Evolutionary conservation across 2,329 filamentous ascomycete genomes (phyloP), one percentile per base, ranked within the genome.

Genomic region (Sporothrix brasiliensis): DNA sequence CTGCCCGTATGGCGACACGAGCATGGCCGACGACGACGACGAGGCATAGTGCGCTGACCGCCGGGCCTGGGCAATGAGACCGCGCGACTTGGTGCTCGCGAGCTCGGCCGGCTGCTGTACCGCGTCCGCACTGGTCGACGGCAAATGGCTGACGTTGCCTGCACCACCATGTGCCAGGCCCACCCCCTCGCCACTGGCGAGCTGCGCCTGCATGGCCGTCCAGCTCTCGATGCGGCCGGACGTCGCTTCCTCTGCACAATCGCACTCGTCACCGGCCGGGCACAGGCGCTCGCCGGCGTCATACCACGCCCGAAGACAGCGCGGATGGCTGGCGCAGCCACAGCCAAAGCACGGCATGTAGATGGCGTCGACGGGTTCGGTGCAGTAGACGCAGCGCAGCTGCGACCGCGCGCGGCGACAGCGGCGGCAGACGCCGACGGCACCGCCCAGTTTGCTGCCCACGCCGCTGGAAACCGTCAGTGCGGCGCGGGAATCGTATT

Each of bases 211-310:
- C 78, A 87, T 81, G 3, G 86, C 87, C 0, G 84, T 83, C 85
- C 88, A 89, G 24, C 85, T 87, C 77, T 89, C 88, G 10, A 89
- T 84, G 53, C 87, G 81, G 0, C 86, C 87, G 61, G 80, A 83
- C 70, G 80, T 81, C 0, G 88, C 87, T 73, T 89, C 85, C 16
- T 85, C 81, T 0, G 85, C 81, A 74, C 88, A 91, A 71, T 86
- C 81, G 75, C 88, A 91, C 76, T 90, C 88, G 75, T 90, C 88
- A 1, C 88, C 88, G 0, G 87, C 88, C 0, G 88, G 87, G 70
- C 88, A 91, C 61, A 84, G 78, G 1, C 79, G 83, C 77, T 88
- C 86, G 27, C 85, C 85, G 6, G 83, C 82, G 7, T 81, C 83
- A 73, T 88, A 85, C 86, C 87, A 89, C 75, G 87, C 85, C 2